Evolutionary conservation across 225 moss, liverwort and hornwort species (phyloP), one percentile per base, ranked within the genome.

Genomic region (Bryoerythrophyllum caledonicum): DNA sequence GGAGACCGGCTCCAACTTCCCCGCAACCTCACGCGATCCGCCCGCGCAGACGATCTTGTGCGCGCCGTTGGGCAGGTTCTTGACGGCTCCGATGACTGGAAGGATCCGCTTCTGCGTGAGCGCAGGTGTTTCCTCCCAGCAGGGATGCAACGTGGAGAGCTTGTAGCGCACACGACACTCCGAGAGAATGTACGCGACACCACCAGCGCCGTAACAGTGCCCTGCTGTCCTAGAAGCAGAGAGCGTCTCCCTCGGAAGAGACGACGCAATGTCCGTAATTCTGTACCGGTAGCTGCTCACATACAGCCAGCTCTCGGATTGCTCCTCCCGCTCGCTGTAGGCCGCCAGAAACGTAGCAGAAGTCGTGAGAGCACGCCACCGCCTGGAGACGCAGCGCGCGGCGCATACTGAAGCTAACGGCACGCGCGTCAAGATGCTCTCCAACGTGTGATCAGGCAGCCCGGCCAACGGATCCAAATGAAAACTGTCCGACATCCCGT

Each of bases 231-330:
- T 60, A 0, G 34, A 46, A 15, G 16, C 46, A 8, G 65, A 49
- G 24, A 71, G 4, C 7, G 25, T 10, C 11, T 8, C 12, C 2
- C 10, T 27, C 17, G 14, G n/a, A n/a, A n/a, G 3, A 4, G 74
- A 56, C 5, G 70, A 20, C 0, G 32, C 8, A 16, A 32, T 10
- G 27, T 80, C 80, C 8, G 86, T 60, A 55, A 86, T 55, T 6
- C 1, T 9, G 57, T 81, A 81, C 2, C 75, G 75, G 65, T 75
- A 78, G 25, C 81, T 76, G 14, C 81, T 83, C 60, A 86, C 76
- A 28, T 81, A 86, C 13, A 86, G 56, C 78, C 83, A 83, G 64
- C 81, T 86, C 61, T 79, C 73, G 25, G 72, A 53, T 60, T 76
- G 61, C 71, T 78, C 78, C 58, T 81, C 76, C 46, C 37, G 81